Percentiles rank a stretch among this genome's conserved stretches.
phyloP scores from a whole-genome alignment of 2,329 filamentous ascomycete genomes.

The Colletotrichum falcatum region DNA sequence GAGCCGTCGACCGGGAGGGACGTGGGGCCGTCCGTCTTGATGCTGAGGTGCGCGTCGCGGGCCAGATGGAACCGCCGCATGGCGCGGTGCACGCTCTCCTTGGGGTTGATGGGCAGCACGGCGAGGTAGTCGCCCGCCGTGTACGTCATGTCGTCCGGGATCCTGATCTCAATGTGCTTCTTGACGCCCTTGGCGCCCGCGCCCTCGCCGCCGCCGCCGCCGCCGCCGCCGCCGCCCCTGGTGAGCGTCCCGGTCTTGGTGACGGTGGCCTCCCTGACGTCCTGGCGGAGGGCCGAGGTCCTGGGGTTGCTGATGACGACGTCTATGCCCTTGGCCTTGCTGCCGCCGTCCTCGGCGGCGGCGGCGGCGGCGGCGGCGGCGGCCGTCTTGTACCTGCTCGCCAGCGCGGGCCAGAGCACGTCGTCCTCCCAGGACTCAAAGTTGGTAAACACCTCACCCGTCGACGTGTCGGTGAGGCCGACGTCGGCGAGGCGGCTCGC shows the following conservation, averaged over 20 bases:
- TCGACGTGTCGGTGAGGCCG: slow-evolving; percentile 70
- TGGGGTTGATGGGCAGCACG: slow-evolving; percentile 77
- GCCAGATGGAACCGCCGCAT: slow-evolving; percentile 76
- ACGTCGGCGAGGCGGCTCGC: slow-evolving; percentile 54
- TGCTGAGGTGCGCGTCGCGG: slow-evolving; percentile 76
- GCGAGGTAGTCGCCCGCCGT: slow-evolving; percentile 82
- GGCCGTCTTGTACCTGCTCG: slow-evolving; percentile 61
- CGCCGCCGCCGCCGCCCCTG: slow-evolving; percentile 50
- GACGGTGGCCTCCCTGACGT: slow-evolving; percentile 71
- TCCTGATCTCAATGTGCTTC: slow-evolving; percentile 74
- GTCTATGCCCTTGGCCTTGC: slow-evolving; percentile 48
- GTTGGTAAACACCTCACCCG: slow-evolving; percentile 75
- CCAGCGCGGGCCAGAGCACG: slow-evolving; percentile 62
- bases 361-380: slow-evolving; percentile 44
- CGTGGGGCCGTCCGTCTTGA: slow-evolving; percentile 63
- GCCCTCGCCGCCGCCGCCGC: too few species aligned
- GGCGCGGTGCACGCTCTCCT: slow-evolving; percentile 70
- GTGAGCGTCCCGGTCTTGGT: slow-evolving; percentile 65
- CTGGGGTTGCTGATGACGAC: slow-evolving; percentile 67
- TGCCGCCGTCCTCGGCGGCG: slow-evolving; percentile 33
- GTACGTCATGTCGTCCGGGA: slow-evolving; percentile 76
- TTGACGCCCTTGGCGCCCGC: slow-evolving; percentile 64
- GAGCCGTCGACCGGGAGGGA: slow-evolving; percentile 67
- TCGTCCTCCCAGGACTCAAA: slow-evolving; percentile 77
- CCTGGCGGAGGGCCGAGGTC: slow-evolving; percentile 68